These are phyloP conservation scores for Clitoria ternatea DNA, from an alignment of 306 rosid genomes.

Conservation along the genomic window DNA sequence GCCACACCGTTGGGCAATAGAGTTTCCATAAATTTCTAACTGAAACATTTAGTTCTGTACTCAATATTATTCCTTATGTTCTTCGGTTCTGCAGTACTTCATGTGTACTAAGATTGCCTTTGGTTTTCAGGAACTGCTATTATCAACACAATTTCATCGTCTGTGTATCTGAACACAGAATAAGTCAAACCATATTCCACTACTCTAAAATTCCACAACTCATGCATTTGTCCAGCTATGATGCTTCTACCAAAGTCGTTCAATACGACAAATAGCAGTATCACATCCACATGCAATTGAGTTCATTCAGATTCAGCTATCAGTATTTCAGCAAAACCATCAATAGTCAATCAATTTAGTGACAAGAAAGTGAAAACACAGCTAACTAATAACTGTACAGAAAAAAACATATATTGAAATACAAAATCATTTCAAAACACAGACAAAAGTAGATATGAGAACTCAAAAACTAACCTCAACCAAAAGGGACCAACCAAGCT, in stretches of 20 bases:
- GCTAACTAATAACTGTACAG: neutral
- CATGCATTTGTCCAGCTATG: neutral
- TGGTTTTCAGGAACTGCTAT: neutral
- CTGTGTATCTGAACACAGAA: neutral
- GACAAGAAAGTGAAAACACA: neutral
- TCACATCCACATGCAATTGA: neutral
- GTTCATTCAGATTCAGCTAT: neutral
- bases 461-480: conserved; percentile 31
- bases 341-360: neutral
- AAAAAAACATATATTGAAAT: neutral
- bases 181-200: neutral
- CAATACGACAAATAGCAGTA: conserved; percentile 6
- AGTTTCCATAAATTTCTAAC: neutral
- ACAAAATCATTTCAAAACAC: neutral
- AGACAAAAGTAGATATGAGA: neutral
- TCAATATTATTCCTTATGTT: neutral
- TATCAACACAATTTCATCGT: conserved; percentile 19
- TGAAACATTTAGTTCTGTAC: neutral
- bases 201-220: neutral
- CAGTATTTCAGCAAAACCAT: conserved; percentile 26
- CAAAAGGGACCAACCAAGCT: neutral
- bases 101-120: neutral
- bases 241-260: neutral
- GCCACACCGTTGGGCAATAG: neutral
- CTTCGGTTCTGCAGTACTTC: neutral